Percentiles rank a stretch among this genome's conserved stretches.
These are phyloP conservation scores for Candida krabiensis DNA, from an alignment of 805 yeast genomes.

Conservation along the genomic window DNA sequence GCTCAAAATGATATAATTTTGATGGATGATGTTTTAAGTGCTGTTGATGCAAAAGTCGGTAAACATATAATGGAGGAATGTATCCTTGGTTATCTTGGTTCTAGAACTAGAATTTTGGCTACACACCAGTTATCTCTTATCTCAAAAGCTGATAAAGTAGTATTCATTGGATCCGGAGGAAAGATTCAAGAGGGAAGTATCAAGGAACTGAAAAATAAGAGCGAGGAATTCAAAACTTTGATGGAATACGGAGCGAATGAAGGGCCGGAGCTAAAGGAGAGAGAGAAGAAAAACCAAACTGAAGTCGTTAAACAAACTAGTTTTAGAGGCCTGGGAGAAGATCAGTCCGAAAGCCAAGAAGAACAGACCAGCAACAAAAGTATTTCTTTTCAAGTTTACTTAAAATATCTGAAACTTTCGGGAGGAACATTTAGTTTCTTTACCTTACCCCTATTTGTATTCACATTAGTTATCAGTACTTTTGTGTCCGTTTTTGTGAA, in stretches of 20 bases:
- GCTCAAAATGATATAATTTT: constrained; percentile 64
- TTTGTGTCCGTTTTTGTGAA: constrained; percentile 58
- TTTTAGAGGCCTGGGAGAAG: too few relatives aligned
- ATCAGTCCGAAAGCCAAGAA: too few relatives aligned
- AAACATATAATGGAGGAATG: constrained; percentile 72
- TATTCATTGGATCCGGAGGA: constrained; percentile 65
- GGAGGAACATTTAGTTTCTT: constrained; percentile 43
- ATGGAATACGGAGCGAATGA: constrained; percentile 42
- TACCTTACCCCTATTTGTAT: constrained; percentile 15
- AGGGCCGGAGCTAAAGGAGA: constrained; percentile 26
- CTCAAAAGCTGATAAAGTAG: constrained; percentile 62
- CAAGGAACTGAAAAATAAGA: constrained; percentile 48
- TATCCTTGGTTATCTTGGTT: constrained; percentile 51
- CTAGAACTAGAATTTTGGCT: constrained; percentile 69
- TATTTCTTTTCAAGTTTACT: constrained; percentile 46
- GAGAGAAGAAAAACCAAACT: constrained; percentile 25
- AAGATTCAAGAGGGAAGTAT: constrained; percentile 57
- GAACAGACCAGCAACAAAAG: constrained; percentile 27
- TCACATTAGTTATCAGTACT: constrained; percentile 34
- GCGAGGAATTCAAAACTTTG: constrained; percentile 48
- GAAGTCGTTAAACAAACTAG: too few relatives aligned
- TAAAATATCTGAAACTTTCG: constrained; percentile 52
- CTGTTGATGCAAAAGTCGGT: constrained; percentile 89
- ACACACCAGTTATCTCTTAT: constrained; percentile 79
- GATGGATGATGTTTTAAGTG: constrained; percentile 78